Evolutionary conservation across 2,329 filamentous ascomycete species (phyloP), one percentile per base, ranked within the genome.

Genomic region (Paecilomyces sp.): DNA sequence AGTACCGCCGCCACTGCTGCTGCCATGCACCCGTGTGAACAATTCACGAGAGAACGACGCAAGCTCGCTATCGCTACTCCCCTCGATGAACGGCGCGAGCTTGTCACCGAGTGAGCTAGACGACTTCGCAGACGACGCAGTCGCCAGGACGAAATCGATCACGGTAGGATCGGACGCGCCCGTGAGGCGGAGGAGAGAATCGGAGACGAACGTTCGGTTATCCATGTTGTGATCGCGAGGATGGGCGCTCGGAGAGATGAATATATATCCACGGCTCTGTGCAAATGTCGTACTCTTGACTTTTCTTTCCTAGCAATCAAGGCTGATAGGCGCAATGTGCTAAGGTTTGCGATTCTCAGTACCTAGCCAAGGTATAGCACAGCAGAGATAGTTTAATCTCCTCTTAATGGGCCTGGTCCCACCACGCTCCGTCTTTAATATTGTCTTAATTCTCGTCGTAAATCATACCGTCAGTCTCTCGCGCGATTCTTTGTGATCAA

Each of bases 141-240:
- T 83, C 52, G 81, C 80, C 58, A 83, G 77, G 25, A 85, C 77
- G 64, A 84, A 85, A 71, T 85, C 83, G 62, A 85, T 72, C 56
- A 83, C 76, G 57, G 83, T 83, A 36, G 79, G 74, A 61, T 85
- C 83, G 47, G 82, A 83, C 55, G 79, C 82, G 62, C 82, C 82
- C 41, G 82, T 80, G 56, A 85, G 75, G 60, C 77, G 79, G 64
- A 82, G 75, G 58, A 83, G 74, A 58, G 79, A 77, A 67, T 83
- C 80, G 57, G 80, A 82, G n/a, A 77, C 69, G 59, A 77, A 77
- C 13, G 71, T 74, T 57, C 70, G 70, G 60, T 72, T 68, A 55
- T 77, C 74, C 76, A 77, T 77, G 57, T 70, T 59, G 30, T 36
- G 8, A 25, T 18, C 25, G 25, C 25, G 6, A 28, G 25, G 25